A percentile compares a stretch with the other conserved stretches of the same genome.
These are phyloP conservation scores for Serendipita vermifera DNA, from an alignment of 768 basidiomycete species.

Conservation along the genomic window DNA sequence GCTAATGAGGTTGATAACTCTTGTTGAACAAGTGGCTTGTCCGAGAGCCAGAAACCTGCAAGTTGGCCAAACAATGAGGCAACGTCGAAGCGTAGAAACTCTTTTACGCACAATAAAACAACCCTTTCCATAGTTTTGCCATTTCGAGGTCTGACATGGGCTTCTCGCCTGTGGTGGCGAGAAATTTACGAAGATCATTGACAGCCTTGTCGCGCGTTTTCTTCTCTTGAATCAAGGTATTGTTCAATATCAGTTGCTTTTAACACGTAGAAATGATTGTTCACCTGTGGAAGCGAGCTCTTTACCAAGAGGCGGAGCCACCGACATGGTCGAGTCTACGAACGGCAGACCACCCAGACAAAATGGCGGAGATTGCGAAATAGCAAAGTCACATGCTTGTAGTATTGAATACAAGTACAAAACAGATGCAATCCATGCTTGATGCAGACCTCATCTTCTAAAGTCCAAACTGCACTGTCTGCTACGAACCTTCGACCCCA, in stretches of 20 bases:
- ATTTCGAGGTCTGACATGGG: conserved; percentile 60
- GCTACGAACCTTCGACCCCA: too few species aligned
- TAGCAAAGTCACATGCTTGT: too few species aligned
- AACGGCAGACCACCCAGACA: too few species aligned
- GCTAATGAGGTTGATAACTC: conserved; percentile 77
- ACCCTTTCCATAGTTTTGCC: conserved; percentile 92
- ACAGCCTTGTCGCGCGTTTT: conserved; percentile 85
- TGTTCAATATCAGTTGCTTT: conserved; percentile 9
- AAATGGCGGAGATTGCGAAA: too few species aligned
- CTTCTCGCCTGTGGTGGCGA: conserved; percentile 51
- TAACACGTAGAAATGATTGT: conserved; percentile 16
- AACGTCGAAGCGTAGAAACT: neutral
- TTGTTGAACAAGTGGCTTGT: conserved; percentile 94
- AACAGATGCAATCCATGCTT: too few species aligned
- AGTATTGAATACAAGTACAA: too few species aligned
- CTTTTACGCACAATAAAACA: conserved; percentile 72
- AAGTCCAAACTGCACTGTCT: too few species aligned
- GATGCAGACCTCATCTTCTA: too few species aligned
- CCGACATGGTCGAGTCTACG: conserved; percentile 6
- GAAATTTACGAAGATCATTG: conserved; percentile 60
- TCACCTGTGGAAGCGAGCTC: conserved; percentile 84
- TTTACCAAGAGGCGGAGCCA: conserved; percentile 64
- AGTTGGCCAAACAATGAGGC: neutral
- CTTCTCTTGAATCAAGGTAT: conserved; percentile 47
- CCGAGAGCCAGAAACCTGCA: conserved; percentile 98